Evolutionary conservation across 2,329 filamentous ascomycete genomes (phyloP).

Genomic region (Beauveria brongniartii): DNA sequence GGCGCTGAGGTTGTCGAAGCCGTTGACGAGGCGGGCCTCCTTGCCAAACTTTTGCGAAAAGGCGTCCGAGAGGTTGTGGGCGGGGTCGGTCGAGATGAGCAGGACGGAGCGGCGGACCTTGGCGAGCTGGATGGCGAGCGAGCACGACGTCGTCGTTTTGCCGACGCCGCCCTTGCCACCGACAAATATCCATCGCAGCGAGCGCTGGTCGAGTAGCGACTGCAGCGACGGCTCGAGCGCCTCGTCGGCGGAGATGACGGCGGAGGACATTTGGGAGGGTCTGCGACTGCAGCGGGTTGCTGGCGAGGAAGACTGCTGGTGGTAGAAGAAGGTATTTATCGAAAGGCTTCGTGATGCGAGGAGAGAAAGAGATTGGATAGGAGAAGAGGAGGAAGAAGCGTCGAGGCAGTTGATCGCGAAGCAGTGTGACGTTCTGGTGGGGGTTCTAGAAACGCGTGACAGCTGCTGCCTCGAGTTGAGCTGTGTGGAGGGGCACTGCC

Average conservation of each 20-base stretch:
- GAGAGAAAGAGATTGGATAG: not conserved
- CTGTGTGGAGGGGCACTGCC: not conserved
- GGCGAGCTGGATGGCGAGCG: slow-evolving; percentile 93
- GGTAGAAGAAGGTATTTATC: not conserved
- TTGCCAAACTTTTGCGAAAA: slow-evolving; percentile 99
- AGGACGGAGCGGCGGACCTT: slow-evolving; percentile 91
- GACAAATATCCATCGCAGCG: slow-evolving; percentile 97
- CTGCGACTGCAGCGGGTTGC: not conserved
- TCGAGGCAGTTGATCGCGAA: not conserved
- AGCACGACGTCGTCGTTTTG: slow-evolving; percentile 99
- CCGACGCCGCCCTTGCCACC: slow-evolving; percentile 97
- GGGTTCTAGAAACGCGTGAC: not conserved
- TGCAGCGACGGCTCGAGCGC: slow-evolving; percentile 87
- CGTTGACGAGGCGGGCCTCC: slow-evolving; percentile 85
- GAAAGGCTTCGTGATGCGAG: not conserved
- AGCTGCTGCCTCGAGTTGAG: not conserved
- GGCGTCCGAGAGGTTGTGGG: slow-evolving; percentile 95
- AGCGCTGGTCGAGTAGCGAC: slow-evolving; percentile 89
- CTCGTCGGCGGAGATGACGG: slow-evolving; percentile 48
- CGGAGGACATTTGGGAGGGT: slow-evolving; percentile 29
- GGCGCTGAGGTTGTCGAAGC: slow-evolving; percentile 87
- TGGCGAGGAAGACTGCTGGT: not conserved
- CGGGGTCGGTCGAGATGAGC: slow-evolving; percentile 95
- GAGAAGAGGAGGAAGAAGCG: not conserved
- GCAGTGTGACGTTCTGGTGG: not conserved